Conservation (phyloP, 2,329 filamentous ascomycete species). For the Camillea tinctor region DNA sequence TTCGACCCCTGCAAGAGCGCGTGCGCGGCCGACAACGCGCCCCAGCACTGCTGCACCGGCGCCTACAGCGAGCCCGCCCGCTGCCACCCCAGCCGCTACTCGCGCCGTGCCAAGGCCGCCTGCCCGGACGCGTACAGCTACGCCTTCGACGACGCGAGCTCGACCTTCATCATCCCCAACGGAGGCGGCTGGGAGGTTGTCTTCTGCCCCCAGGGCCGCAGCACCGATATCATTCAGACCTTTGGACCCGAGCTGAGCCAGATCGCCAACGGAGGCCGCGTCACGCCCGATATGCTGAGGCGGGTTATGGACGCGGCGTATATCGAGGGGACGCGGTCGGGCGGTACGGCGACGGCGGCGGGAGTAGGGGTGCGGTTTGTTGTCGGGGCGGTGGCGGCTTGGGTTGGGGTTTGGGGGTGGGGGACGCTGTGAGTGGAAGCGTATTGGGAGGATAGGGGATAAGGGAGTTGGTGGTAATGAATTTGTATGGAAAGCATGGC, state of each 20-base stretch:
- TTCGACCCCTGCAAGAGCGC: conserved; percentile 79
- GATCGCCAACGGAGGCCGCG: conserved; percentile 42
- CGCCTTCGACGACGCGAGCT: conserved; percentile 59
- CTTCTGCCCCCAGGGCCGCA: conserved; percentile 68
- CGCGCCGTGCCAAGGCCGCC: conserved; percentile 66
- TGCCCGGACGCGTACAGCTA: conserved; percentile 86
- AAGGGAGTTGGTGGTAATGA: too few species aligned
- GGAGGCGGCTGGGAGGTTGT: conserved; percentile 77
- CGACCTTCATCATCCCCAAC: conserved; percentile 60
- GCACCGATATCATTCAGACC: conserved; percentile 56
- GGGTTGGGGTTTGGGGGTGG: too few species aligned
- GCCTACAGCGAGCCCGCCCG: conserved; percentile 58
- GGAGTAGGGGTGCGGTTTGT: background rate
- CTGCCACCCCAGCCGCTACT: conserved; percentile 69
- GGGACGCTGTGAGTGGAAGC: too few species aligned
- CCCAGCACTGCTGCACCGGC: conserved; percentile 75
- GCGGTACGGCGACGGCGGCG: background rate
- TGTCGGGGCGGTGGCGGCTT: background rate
- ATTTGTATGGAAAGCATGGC: too few species aligned
- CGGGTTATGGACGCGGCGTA: conserved; percentile 37
- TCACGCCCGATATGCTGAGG: conserved; percentile 35
- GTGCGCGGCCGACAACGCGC: conserved; percentile 66
- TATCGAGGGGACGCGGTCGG: conserved; percentile 29
- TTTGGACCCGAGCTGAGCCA: conserved; percentile 49
- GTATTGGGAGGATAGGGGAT: too few species aligned